phyloP scores from a whole-genome alignment of 441 rosid genomes.

The Brassica hybrid region DNA sequence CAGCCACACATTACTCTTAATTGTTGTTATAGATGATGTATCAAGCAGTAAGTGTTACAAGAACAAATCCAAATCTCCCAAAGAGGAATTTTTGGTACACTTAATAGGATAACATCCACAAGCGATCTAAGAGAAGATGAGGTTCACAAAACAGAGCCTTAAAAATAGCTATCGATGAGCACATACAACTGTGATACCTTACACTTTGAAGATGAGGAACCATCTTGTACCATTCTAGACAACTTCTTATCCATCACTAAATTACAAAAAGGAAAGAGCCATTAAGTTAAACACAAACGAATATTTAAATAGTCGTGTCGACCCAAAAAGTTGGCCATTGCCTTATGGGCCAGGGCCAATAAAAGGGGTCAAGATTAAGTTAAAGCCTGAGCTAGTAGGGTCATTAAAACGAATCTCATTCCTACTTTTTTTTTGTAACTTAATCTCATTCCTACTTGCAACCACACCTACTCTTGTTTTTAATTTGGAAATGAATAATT shows the following conservation, averaged over 20 bases:
- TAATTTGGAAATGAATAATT: constrained; percentile 8
- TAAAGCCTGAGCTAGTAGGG: constrained; percentile 35
- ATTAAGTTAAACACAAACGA: constrained; percentile 8
- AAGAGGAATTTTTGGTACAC: not conserved
- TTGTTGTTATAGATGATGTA: not conserved
- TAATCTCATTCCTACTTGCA: not conserved
- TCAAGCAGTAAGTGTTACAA: not conserved
- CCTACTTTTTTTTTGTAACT: not conserved
- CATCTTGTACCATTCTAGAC: not conserved
- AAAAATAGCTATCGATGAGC: not conserved
- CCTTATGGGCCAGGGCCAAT: constrained; percentile 28
- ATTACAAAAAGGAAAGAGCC: not conserved
- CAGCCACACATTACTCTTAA: not conserved
- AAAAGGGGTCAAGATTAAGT: constrained; percentile 30
- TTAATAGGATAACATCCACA: constrained; percentile 5
- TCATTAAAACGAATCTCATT: constrained; percentile 9
- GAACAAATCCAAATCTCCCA: constrained; percentile 1
- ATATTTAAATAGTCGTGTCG: constrained; percentile 19
- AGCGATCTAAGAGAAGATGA: not conserved
- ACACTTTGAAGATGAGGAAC: not conserved
- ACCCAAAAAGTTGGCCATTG: constrained; percentile 13
- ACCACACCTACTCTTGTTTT: constrained; percentile 7
- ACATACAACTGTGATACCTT: not conserved
- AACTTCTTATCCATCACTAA: not conserved
- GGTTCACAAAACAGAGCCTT: constrained; percentile 11